phyloP scores from a whole-genome alignment of 257 asterid genomes.

The Primulina tabacum region DNA sequence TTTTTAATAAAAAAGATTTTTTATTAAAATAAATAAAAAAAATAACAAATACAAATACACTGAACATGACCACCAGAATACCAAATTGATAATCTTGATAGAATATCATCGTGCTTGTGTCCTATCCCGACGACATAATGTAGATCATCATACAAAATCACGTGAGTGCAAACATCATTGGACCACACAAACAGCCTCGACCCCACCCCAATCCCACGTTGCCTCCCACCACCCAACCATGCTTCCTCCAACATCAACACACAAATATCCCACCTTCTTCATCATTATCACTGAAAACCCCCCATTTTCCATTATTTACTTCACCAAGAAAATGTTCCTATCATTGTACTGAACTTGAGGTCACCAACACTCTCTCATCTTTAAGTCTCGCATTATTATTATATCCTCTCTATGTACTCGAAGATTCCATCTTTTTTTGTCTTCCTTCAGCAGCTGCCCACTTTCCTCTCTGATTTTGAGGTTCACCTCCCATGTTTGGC shows the following conservation, averaged over 20 bases:
- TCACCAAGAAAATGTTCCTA: constrained; percentile 32
- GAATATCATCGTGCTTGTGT: too few relatives aligned
- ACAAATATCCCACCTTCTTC: constrained; percentile 25
- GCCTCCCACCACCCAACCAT: constrained; percentile 61
- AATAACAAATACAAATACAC: too few relatives aligned
- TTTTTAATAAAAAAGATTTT: too few relatives aligned
- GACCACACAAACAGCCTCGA: constrained; percentile 45
- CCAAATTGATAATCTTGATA: too few relatives aligned
- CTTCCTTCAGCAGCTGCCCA: constrained; percentile 26
- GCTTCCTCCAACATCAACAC: constrained; percentile 56
- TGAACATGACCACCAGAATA: too few relatives aligned
- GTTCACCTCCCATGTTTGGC: constrained; percentile 51
- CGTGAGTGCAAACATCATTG: constrained; percentile 55
- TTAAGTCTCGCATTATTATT: constrained; percentile 19
- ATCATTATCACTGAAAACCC: constrained; percentile 1
- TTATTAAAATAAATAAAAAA: too few relatives aligned
- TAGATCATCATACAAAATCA: constrained; percentile 28
- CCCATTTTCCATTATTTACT: constrained; percentile 8
- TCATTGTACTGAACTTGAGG: constrained; percentile 27
- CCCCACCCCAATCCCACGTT: constrained; percentile 53
- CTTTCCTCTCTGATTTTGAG: constrained; percentile 22
- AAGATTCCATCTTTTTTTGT: constrained; percentile 24
- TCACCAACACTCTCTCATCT: constrained; percentile 13
- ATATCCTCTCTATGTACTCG: constrained; percentile 33
- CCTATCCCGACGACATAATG: too few relatives aligned